A percentile compares a stretch with the other conserved stretches of the same genome.
phyloP scores from a whole-genome alignment of 441 rosid genomes.

The Populus hybrid region DNA sequence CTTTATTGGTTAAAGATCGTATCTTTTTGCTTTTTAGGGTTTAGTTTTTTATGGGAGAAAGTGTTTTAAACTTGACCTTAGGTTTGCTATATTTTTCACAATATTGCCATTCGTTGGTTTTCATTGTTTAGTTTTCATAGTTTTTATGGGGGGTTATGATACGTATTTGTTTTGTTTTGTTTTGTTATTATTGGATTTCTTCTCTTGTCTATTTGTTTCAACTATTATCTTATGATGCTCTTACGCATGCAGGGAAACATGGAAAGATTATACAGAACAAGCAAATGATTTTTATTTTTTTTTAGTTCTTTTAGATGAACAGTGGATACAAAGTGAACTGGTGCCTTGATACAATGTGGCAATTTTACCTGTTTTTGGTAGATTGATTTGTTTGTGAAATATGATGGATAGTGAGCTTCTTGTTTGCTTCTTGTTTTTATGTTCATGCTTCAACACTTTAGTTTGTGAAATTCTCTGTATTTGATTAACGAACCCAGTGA shows the following conservation, averaged over 20 bases:
- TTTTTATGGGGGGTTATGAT: too few relatives aligned
- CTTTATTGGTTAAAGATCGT: not conserved
- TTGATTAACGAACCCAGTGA: not conserved
- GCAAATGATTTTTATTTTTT: not conserved
- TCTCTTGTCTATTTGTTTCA: not conserved
- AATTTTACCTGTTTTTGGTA: too few relatives aligned
- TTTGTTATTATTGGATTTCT: not conserved
- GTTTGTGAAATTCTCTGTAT: not conserved
- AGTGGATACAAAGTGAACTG: not conserved
- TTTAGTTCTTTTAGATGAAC: not conserved
- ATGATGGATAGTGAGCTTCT: not conserved
- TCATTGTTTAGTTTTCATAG: too few relatives aligned
- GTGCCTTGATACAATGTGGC: not conserved
- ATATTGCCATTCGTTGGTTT: too few relatives aligned
- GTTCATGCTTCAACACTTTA: not conserved
- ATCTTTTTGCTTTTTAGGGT: not conserved
- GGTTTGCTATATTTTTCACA: too few relatives aligned
- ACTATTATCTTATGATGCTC: not conserved
- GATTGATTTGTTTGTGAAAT: not conserved
- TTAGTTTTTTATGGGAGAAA: too few relatives aligned
- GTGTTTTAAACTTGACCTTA: too few relatives aligned
- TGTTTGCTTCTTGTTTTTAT: not conserved
- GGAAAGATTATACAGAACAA: too few relatives aligned
- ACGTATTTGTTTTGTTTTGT: too few relatives aligned
- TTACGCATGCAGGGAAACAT: not conserved